A percentile compares a stretch with the other conserved stretches of the same genome.
Evolutionary conservation across 2,329 filamentous ascomycete genomes (phyloP).

Genomic region (Pleochaeta shiraiana): DNA sequence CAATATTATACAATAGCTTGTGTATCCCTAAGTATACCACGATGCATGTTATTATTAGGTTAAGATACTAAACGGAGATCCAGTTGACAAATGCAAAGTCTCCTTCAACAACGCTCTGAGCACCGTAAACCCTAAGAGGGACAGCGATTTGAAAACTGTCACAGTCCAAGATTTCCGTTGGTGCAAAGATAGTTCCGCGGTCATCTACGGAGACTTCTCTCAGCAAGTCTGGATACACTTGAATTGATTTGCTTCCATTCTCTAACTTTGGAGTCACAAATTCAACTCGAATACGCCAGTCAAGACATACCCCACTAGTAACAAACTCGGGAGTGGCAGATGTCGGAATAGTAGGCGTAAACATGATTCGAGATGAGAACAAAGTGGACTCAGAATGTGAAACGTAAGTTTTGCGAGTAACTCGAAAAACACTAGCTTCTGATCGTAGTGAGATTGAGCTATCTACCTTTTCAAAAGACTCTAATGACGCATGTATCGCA

Average conservation of each 20-base stretch:
- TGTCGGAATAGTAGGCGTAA: constrained; percentile 64
- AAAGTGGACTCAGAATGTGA: constrained; percentile 63
- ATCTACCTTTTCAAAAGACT: constrained; percentile 71
- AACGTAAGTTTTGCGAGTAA: constrained; percentile 63
- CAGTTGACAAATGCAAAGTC: neutral
- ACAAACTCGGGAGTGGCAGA: constrained; percentile 77
- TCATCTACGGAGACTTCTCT: constrained; percentile 66
- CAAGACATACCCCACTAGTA: constrained; percentile 67
- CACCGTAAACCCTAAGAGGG: constrained; percentile 59
- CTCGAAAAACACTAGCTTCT: constrained; percentile 64
- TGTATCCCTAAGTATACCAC: no score
- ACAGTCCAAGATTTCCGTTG: constrained; percentile 54
- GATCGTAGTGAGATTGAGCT: constrained; percentile 63
- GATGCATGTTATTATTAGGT: no score
- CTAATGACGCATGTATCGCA: constrained; percentile 61
- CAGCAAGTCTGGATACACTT: constrained; percentile 30
- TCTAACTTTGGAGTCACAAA: constrained; percentile 57
- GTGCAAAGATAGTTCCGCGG: constrained; percentile 53
- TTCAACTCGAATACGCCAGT: constrained; percentile 79
- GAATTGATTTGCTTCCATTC: constrained; percentile 19
- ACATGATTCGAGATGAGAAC: constrained; percentile 57
- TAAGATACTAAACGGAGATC: neutral
- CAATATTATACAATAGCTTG: no score
- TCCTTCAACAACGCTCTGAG: constrained; percentile 11
- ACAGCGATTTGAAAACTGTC: constrained; percentile 85